Evolutionary conservation across 2,329 filamentous ascomycete genomes (phyloP).

Genomic region (Nannizziopsis barbatae): DNA sequence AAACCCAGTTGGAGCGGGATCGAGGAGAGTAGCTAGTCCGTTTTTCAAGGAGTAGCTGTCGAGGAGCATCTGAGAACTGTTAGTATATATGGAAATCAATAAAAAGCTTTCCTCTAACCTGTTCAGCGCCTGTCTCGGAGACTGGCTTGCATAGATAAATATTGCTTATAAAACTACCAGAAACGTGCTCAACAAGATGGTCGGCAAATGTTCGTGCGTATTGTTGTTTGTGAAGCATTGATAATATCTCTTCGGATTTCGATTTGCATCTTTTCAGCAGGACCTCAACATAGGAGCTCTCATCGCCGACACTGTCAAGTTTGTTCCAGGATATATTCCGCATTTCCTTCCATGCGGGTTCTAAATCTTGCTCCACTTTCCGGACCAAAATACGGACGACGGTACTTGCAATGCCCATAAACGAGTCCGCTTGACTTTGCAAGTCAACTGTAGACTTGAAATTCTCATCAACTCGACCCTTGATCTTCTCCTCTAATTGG

Average conservation of each 20-base stretch:
- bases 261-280: conserved; percentile 62
- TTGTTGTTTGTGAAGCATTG: conserved; percentile 73
- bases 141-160: conserved; percentile 84
- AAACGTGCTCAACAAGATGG: conserved; percentile 81
- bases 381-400: conserved; percentile 75
- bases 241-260: conserved; percentile 62
- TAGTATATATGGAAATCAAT: conserved; percentile 4
- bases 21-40: conserved; percentile 41
- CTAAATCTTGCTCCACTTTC: conserved; percentile 69
- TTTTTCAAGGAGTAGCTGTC: conserved; percentile 66
- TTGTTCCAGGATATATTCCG: conserved; percentile 89
- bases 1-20: conserved; percentile 54
- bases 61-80: conserved; percentile 62
- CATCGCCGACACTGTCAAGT: conserved; percentile 85
- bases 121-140: conserved; percentile 87
- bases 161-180: conserved; percentile 65
- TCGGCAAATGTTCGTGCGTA: conserved; percentile 93
- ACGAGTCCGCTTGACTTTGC: conserved; percentile 85
- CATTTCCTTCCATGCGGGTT: conserved; percentile 93
- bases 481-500: conserved; percentile 90
- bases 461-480: conserved; percentile 73
- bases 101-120: conserved; percentile 41
- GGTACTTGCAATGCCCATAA: conserved; percentile 86
- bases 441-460: conserved; percentile 68
- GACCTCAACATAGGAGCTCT: conserved; percentile 82